Conservation (phyloP, 805 yeast genomes). For the Metschnikowia dekortorum region DNA sequence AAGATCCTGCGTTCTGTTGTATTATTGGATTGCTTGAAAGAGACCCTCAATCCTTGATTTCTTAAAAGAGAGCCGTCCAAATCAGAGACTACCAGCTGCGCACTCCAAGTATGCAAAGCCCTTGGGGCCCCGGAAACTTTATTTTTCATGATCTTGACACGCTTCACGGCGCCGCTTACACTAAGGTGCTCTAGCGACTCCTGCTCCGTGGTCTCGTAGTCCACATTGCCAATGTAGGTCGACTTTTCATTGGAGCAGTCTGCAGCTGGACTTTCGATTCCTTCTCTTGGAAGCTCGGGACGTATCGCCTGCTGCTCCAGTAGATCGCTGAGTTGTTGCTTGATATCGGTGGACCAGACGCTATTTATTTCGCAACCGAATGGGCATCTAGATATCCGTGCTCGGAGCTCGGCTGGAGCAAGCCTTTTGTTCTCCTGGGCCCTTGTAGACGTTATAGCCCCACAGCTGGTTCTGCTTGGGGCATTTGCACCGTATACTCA, state of each 20-base stretch:
- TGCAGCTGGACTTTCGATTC: background rate
- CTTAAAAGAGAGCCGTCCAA: slow-evolving; percentile 62
- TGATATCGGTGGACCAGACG: slow-evolving; percentile 55
- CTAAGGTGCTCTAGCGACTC: slow-evolving; percentile 74
- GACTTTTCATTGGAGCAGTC: slow-evolving; percentile 69
- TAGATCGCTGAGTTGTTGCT: slow-evolving; percentile 26
- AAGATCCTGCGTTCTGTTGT: slow-evolving; percentile 30
- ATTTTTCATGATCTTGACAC: slow-evolving; percentile 74
- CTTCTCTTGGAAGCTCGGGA: background rate
- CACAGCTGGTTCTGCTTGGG: slow-evolving; percentile 3
- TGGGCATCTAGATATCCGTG: background rate
- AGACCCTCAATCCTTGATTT: slow-evolving; percentile 69
- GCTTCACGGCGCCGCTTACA: slow-evolving; percentile 64
- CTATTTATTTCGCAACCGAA: slow-evolving; percentile 33
- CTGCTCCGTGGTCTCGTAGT: slow-evolving; percentile 71
- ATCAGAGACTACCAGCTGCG: slow-evolving; percentile 55
- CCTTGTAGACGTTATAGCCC: slow-evolving; percentile 3
- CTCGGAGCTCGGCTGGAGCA: background rate
- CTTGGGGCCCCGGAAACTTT: slow-evolving; percentile 72
- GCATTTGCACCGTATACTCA: slow-evolving; percentile 3
- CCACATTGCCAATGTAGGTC: slow-evolving; percentile 81
- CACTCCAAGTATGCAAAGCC: slow-evolving; percentile 86
- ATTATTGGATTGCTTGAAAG: slow-evolving; percentile 73
- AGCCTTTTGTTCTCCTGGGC: background rate
- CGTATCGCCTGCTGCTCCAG: slow-evolving; percentile 1